Evolutionary conservation across 1,284 basidiomycete genomes (phyloP).

Genomic region (Cutaneotrichosporon mucoides): DNA sequence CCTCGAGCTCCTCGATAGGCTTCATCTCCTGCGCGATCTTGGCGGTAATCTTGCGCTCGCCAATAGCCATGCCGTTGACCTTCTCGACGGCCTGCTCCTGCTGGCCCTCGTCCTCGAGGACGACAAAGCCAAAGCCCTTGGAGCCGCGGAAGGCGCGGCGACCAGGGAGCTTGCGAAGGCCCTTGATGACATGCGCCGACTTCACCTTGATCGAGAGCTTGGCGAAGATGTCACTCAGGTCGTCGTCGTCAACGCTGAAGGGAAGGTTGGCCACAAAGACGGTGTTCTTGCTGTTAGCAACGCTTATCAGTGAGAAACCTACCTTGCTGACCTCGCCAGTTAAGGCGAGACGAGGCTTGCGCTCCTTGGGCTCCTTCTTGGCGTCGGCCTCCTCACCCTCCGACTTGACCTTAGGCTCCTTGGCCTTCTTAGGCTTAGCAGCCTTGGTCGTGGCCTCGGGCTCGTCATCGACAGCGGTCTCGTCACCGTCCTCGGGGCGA

Average conservation of each 20-base stretch:
- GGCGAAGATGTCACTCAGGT: constrained; percentile 70
- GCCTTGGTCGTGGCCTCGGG: constrained; percentile 18
- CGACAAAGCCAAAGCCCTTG: constrained; percentile 93
- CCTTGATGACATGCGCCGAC: constrained; percentile 72
- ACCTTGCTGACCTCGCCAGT: constrained; percentile 59
- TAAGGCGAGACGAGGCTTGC: constrained; percentile 50
- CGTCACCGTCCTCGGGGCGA: constrained; percentile 42
- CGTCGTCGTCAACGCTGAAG: constrained; percentile 79
- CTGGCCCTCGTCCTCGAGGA: constrained; percentile 74
- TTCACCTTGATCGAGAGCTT: constrained; percentile 72
- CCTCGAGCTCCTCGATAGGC: constrained; percentile 30
- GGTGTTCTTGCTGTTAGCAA: constrained; percentile 60
- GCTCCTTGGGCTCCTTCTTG: constrained; percentile 35
- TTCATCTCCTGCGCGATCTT: constrained; percentile 64
- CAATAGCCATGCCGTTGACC: constrained; percentile 75
- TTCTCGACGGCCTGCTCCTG: constrained; percentile 76
- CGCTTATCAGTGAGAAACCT: not conserved
- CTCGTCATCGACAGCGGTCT: constrained; percentile 24
- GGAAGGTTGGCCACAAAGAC: constrained; percentile 94
- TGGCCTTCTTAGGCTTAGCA: constrained; percentile 30
- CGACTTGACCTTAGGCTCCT: constrained; percentile 22
- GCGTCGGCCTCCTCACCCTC: constrained; percentile 25
- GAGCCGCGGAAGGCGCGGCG: constrained; percentile 54
- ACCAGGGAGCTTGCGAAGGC: constrained; percentile 60
- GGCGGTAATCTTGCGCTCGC: constrained; percentile 73